phyloP scores from a whole-genome alignment of 2,329 filamentous ascomycete genomes.

The Verticillium klebahnii region DNA sequence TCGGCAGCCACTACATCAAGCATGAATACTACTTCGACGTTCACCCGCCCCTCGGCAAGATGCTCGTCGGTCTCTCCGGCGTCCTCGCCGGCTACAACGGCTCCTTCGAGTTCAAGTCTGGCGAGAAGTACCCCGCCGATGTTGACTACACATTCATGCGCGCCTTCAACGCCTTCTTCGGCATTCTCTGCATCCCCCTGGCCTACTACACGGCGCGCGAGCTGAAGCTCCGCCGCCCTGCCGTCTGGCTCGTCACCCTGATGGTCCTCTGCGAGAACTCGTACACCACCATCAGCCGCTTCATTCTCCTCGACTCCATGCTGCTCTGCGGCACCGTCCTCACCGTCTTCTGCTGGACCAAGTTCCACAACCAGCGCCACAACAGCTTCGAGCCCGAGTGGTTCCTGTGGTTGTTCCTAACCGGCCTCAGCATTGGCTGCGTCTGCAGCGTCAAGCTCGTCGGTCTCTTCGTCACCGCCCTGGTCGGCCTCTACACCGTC shows the following conservation, averaged over 20 bases:
- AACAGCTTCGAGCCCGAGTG: slow-evolving; percentile 86
- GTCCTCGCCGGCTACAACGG: slow-evolving; percentile 98
- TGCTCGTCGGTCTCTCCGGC: slow-evolving; percentile 93
- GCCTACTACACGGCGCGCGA: slow-evolving; percentile 95
- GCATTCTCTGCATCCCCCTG: slow-evolving; percentile 85
- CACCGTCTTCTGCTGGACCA: slow-evolving; percentile 94
- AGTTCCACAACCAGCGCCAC: slow-evolving; percentile 85
- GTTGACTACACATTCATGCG: slow-evolving; percentile 99
- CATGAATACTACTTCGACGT: slow-evolving; percentile 95
- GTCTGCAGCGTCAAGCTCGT: slow-evolving; percentile 99
- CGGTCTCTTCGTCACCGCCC: slow-evolving; percentile 88
- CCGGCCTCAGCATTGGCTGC: slow-evolving; percentile 91
- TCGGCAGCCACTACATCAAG: slow-evolving; percentile 98
- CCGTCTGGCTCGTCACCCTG: slow-evolving; percentile 90
- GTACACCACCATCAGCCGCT: slow-evolving; percentile 97
- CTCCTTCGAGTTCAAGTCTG: slow-evolving; percentile 98
- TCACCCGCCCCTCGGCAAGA: slow-evolving; percentile 94
- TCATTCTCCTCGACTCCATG: slow-evolving; percentile 98
- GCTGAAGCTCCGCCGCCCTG: slow-evolving; percentile 77
- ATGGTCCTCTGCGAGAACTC: slow-evolving; percentile 99
- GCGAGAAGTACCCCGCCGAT: slow-evolving; percentile 89
- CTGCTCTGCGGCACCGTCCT: slow-evolving; percentile 97
- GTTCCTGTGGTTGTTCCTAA: slow-evolving; percentile 92
- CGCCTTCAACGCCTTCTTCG: slow-evolving; percentile 93
- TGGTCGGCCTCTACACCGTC: slow-evolving; percentile 91